phyloP scores from a whole-genome alignment of 441 rosid genomes.

The Croton setiger region DNA sequence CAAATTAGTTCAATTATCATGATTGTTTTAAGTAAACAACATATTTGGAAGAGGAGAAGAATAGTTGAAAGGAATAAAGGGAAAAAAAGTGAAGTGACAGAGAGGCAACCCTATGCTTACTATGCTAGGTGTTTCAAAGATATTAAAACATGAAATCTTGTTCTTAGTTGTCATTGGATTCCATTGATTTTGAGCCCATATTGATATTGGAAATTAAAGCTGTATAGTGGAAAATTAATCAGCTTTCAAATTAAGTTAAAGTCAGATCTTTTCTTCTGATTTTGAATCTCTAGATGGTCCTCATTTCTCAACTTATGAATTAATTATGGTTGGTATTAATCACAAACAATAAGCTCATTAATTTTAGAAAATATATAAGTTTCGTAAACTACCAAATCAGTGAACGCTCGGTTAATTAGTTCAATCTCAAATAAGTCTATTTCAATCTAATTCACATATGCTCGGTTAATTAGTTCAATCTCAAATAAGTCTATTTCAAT shows the following conservation, averaged over 20 bases:
- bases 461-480: neutral
- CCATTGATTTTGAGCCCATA: neutral
- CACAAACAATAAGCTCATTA: neutral
- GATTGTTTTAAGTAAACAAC: neutral
- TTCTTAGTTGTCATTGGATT: conserved; percentile 13
- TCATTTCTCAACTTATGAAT: neutral
- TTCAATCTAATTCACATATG: neutral
- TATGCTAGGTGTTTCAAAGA: conserved; percentile 9
- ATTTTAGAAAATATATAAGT: too few relatives aligned
- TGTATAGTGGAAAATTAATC: neutral
- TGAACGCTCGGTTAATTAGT: neutral
- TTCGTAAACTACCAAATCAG: too few relatives aligned
- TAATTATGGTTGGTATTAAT: neutral
- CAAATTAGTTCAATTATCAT: neutral
- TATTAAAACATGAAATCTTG: neutral
- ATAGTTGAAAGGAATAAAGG: neutral
- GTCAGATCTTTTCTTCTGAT: neutral
- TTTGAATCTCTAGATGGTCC: neutral
- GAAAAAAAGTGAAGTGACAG: conserved; percentile 5
- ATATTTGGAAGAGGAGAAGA: neutral
- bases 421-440: too few relatives aligned
- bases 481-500: too few relatives aligned
- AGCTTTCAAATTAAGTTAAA: conserved; percentile 1
- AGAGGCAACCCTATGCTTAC: neutral
- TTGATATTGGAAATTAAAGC: neutral